Evolutionary conservation across 306 rosid species (phyloP).

Genomic region (Quercus dentata): DNA sequence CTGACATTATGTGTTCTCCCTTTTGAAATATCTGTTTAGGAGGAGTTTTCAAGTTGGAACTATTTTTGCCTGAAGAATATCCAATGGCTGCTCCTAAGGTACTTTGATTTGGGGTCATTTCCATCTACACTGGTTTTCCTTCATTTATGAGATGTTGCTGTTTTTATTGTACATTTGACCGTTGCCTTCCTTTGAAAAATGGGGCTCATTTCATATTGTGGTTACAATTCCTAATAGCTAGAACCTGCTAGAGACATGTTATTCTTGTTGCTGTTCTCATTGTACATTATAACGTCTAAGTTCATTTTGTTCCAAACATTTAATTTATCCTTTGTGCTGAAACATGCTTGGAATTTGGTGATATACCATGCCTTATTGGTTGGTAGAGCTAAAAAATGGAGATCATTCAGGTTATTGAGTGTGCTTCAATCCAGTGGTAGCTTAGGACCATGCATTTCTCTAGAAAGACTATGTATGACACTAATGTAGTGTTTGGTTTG

Average conservation of each 20-base stretch:
- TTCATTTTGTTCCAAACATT: background rate
- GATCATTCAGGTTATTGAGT: background rate
- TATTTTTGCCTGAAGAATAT: conserved; percentile 96
- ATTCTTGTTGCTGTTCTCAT: too few species aligned
- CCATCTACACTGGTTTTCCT: background rate
- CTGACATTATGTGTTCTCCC: conserved; percentile 11
- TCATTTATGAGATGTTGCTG: background rate
- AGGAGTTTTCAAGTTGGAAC: conserved; percentile 95
- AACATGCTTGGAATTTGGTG: background rate
- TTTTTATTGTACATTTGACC: background rate
- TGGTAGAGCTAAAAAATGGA: background rate
- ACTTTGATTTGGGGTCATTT: conserved; percentile 20
- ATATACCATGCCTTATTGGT: background rate
- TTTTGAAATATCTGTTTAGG: conserved; percentile 40
- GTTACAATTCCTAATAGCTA: background rate
- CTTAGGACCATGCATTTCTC: background rate
- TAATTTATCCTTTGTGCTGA: background rate
- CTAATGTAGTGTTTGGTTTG: background rate
- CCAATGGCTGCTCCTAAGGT: conserved; percentile 99
- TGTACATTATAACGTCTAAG: background rate
- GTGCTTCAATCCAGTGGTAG: background rate
- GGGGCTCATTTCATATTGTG: background rate
- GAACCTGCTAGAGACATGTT: background rate
- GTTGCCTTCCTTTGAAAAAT: background rate
- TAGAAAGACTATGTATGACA: background rate